phyloP scores from a whole-genome alignment of 2,329 filamentous ascomycete species.

The Aspergillus sp. region DNA sequence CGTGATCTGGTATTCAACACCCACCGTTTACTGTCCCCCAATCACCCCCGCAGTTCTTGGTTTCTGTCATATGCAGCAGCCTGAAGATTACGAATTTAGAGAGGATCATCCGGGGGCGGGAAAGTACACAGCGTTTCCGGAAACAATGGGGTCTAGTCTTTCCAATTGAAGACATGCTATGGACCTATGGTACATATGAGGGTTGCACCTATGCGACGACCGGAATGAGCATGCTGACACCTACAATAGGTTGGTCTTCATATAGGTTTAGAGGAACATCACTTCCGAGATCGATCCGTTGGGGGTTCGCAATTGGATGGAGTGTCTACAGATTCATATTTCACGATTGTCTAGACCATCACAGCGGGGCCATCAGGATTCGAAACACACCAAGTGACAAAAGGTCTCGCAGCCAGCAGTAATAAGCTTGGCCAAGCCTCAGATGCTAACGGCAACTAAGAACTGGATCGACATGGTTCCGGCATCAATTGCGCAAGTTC shows the following conservation, averaged over 20 bases:
- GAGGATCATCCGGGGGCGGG: not conserved
- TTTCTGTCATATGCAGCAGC: not conserved
- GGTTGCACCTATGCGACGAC: no score
- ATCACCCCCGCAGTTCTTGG: not conserved
- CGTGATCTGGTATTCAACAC: not conserved
- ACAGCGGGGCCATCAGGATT: not conserved
- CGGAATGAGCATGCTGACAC: not conserved
- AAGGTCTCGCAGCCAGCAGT: not conserved
- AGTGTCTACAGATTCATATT: not conserved
- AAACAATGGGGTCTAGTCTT: not conserved
- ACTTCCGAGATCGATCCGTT: not conserved
- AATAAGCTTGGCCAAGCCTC: no score
- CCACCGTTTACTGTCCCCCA: not conserved
- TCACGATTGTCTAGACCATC: not conserved
- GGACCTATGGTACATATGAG: not conserved
- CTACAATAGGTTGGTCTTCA: not conserved
- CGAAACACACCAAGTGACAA: not conserved
- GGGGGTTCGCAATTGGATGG: not conserved
- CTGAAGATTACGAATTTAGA: not conserved
- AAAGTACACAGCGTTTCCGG: not conserved
- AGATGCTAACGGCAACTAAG: no score
- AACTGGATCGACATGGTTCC: no score
- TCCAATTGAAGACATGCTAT: not conserved
- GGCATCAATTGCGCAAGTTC: no score
- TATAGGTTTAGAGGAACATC: not conserved